Evolutionary conservation across 1,139 yeast genomes (phyloP), one percentile per base, ranked within the genome.

Genomic region (Yamadazyma jaroonii): DNA sequence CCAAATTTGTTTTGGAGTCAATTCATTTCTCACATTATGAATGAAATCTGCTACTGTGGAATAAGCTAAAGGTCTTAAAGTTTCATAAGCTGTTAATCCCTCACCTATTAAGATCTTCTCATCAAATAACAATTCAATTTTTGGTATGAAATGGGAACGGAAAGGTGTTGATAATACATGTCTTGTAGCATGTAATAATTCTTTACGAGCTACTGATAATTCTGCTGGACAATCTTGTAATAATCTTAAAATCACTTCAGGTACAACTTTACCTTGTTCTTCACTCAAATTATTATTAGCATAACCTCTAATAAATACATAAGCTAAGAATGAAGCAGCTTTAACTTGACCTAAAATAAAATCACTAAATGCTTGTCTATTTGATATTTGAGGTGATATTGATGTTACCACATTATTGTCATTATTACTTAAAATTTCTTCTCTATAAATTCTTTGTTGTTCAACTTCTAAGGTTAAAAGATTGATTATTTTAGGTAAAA

Each of bases 211-310:
- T 4, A 90, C 83, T 2, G 96, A 85, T 35, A 89, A 68, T 57
- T 92, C 97, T n/a, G 95, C 84, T 4, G 99, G 98, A 56, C 97
- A 92, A 57, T 94, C 98, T 58, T 89, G 96, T 32, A 94, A 67
- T 32, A 94, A 66, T 47, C 97, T 70, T 42, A 92, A 77, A 23
- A 92, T 86, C 36, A 90, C 78, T 45, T 86, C 95, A 0, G 99
- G 98, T 4, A 94, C 88, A 17, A 74, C 67, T 38, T 72, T 70
- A 24, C 82, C 77, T 43, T 86, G 88, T 43, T 79, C 81, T 10
- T 72, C 72, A 37, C 77, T 73, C 48, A 92, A 62, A 38, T 75
- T 71, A 34, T 80, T 81, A 25, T 79, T 75, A 2, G 95, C 81
- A 52, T 83, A 85, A 7, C 95, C 92, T 48, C 97, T 76, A 30